Conservation (phyloP, 192 early-diverging fungal genomes). For the Haplosporangium gracile region DNA sequence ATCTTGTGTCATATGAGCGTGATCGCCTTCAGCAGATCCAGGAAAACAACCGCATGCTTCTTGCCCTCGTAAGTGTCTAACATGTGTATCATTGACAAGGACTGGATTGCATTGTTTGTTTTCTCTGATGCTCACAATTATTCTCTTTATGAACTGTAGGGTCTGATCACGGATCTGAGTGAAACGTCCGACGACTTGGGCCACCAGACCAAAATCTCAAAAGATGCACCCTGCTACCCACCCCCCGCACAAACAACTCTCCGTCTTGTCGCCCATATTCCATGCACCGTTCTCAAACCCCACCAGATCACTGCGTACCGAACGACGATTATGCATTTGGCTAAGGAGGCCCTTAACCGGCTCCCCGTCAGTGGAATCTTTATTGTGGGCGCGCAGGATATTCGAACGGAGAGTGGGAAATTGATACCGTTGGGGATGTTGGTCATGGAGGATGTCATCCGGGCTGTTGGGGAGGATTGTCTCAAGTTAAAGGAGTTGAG, state of each 20-base stretch:
- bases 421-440: conserved; percentile 83
- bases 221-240: conserved; percentile 55
- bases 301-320: conserved; percentile 72
- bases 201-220: conserved; percentile 75
- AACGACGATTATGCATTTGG: conserved; percentile 71
- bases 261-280: conserved; percentile 74
- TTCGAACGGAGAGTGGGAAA: conserved; percentile 71
- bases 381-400: conserved; percentile 78
- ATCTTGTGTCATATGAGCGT: conserved; percentile 69
- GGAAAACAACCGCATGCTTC: conserved; percentile 71
- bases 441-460: conserved; percentile 79
- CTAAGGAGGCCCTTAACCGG: conserved; percentile 64
- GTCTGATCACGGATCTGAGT: conserved; percentile 85
- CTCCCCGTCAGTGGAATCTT: conserved; percentile 76
- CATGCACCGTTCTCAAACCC: conserved; percentile 56
- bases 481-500: conserved; percentile 71
- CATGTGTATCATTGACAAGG: not conserved
- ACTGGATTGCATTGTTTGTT: not conserved
- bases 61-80: conserved; percentile 61
- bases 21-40: conserved; percentile 68
- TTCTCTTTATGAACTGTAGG: conserved; percentile 49
- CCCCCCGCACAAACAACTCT: conserved; percentile 65
- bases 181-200: conserved; percentile 81
- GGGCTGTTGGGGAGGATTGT: conserved; percentile 62
- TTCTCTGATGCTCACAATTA: not conserved